Conservation (phyloP, 768 basidiomycete genomes). For the Phlebiopsis flavidoalba region DNA sequence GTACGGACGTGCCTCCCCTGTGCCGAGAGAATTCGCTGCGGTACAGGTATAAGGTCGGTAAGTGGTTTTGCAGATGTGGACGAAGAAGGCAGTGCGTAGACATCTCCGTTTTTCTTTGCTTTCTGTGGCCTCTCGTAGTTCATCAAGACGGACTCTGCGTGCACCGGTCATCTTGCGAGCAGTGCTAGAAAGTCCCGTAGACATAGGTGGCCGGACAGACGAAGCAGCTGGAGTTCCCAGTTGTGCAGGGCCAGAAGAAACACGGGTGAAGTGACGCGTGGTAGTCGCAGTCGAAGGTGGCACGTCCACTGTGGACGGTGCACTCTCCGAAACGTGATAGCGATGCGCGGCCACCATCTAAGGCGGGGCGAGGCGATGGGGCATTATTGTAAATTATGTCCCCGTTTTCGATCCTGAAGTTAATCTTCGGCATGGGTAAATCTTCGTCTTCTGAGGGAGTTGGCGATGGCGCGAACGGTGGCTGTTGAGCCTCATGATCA, state of each 20-base stretch:
- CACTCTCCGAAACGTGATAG: conserved; percentile 67
- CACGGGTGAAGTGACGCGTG: conserved; percentile 58
- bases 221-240: conserved; percentile 23
- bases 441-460: conserved; percentile 33
- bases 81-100: conserved; percentile 4
- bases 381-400: conserved; percentile 1
- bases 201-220: conserved; percentile 10
- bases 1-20: conserved; percentile 11
- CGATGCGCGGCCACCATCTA: conserved; percentile 33
- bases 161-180: conserved; percentile 18
- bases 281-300: conserved; percentile 27
- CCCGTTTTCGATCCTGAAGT: not conserved
- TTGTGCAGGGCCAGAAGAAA: conserved; percentile 50
- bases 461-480: not conserved
- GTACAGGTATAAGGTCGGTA: conserved; percentile 17
- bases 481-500: not conserved
- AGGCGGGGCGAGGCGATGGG: conserved; percentile 23
- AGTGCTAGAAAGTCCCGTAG: conserved; percentile 15
- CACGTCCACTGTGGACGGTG: conserved; percentile 40
- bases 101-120: conserved; percentile 33
- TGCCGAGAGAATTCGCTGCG: conserved; percentile 6
- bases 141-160: conserved; percentile 20
- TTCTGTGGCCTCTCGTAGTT: conserved; percentile 22
- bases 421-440: conserved; percentile 15
- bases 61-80: conserved; percentile 18